phyloP scores from a whole-genome alignment of 2,329 filamentous ascomycete species.

The Orbilia quercus region DNA sequence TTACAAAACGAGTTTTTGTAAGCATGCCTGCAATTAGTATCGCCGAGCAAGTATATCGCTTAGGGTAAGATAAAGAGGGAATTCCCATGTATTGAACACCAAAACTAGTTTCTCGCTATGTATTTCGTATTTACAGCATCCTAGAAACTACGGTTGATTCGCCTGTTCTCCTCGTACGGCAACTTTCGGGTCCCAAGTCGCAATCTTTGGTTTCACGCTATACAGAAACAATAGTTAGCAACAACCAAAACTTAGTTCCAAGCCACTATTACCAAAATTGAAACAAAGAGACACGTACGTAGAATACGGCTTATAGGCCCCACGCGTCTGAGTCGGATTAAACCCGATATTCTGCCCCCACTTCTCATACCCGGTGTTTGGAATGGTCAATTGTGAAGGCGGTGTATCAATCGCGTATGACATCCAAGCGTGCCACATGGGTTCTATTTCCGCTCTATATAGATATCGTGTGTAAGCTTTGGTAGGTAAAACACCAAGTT shows the following conservation, averaged over 20 bases:
- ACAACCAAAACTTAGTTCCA: not conserved
- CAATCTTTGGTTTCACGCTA: constrained; percentile 50
- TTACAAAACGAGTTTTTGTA: too few relatives aligned
- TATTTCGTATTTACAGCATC: constrained; percentile 11
- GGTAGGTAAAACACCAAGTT: constrained; percentile 14
- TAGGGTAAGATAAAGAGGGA: too few relatives aligned
- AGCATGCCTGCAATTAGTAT: too few relatives aligned
- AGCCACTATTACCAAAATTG: too few relatives aligned
- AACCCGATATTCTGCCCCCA: constrained; percentile 65
- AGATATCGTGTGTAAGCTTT: constrained; percentile 24
- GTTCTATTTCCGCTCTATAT: constrained; percentile 81
- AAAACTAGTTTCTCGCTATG: not conserved
- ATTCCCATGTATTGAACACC: constrained; percentile 3
- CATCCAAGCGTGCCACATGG: constrained; percentile 96
- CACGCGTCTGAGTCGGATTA: constrained; percentile 79
- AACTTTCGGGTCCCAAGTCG: constrained; percentile 42
- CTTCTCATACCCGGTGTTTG: constrained; percentile 40
- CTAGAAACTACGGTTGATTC: constrained; percentile 1
- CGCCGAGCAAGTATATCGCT: too few relatives aligned
- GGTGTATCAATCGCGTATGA: constrained; percentile 91
- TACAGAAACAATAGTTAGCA: not conserved
- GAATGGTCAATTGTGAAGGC: constrained; percentile 66
- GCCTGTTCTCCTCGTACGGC: constrained; percentile 21
- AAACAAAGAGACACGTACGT: constrained; percentile 74
- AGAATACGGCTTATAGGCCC: constrained; percentile 90